These are phyloP conservation scores for Funneliformis geosporum DNA, from an alignment of 192 early-diverging fungal species.

Conservation along the genomic window DNA sequence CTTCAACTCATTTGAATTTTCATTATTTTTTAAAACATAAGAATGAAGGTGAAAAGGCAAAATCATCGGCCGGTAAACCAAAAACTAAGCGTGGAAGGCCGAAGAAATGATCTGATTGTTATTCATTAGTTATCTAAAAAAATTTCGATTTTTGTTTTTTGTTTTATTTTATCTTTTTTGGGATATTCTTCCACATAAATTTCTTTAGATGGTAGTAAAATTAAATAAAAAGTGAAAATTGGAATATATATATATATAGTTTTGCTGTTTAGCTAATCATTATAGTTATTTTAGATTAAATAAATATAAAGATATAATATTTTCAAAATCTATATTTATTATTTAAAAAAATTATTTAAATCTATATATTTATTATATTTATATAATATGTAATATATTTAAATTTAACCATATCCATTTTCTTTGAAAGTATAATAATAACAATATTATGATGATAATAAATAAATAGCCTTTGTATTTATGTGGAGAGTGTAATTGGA, in stretches of 20 bases:
- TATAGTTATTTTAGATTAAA: neutral
- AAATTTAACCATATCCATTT: too few species aligned
- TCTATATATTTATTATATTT: neutral
- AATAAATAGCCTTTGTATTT: neutral
- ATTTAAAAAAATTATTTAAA: neutral
- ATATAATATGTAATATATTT: too few species aligned
- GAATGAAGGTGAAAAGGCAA: neutral
- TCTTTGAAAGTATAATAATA: neutral
- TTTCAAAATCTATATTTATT: neutral
- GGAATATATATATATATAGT: neutral
- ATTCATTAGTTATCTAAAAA: too few species aligned
- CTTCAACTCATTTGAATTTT: neutral
- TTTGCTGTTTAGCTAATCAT: neutral
- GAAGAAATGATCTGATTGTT: neutral
- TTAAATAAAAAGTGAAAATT: too few species aligned
- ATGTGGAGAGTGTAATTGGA: constrained; percentile 49
- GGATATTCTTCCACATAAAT: too few species aligned
- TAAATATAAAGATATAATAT: neutral
- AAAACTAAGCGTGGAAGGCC: neutral
- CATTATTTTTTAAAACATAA: neutral
- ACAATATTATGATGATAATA: neutral
- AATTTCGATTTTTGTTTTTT: too few species aligned
- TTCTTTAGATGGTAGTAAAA: too few species aligned
- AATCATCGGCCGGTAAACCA: neutral
- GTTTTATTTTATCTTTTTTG: too few species aligned